Evolutionary conservation across 345 rosid species (phyloP), one percentile per base, ranked within the genome.

Genomic region (Ceriops tagal): DNA sequence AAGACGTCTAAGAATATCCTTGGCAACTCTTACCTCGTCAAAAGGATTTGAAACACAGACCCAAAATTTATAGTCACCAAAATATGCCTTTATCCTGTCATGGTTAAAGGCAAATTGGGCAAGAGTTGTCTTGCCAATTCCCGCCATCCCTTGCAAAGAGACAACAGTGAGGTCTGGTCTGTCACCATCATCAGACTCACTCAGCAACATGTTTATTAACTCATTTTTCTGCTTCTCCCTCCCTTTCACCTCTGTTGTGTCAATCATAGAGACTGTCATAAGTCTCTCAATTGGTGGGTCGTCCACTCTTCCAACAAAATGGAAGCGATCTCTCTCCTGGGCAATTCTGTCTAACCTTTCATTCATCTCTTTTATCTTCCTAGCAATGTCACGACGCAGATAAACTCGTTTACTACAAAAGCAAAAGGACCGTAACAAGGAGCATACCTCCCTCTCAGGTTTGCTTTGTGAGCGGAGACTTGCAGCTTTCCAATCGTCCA

Each of bases 91-190:
- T 7, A 62, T 30, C 46, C 9, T 55, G 9, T 55, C 28, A 8
- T 62, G 46, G 22, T 62, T 62, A 22, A 15, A 37, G 10, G 34
- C 20, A 31, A 35, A 43, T 6, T 34, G 37, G 37, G 37, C 37
- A 7, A 34, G 37, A 28, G 65, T 30, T 6, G 46, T 62, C 21
- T 62, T 62, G 22, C 46, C 65, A 11, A 62, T 16, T 4, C 65
- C 65, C 8, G 51, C 65, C 65, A 62, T 5, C 47, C 65, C n/a
- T n/a, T n/a, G n/a, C 65, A 16, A 62, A 6, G 65, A 62, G 24
- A 32, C 1, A 10, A 62, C 3, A 0, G 8, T 21, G 47, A 20
- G 43, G 8, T 35, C n/a, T 62, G 46, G 3, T 2, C 37, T 2
- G 0, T 5, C 21, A 55, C 28, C 24, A 21, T 21, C 28, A 21